A percentile compares a stretch with the other conserved stretches of the same genome.
Evolutionary conservation across 331 rosid species (phyloP).

Genomic region (Pyracantha coccinea): DNA sequence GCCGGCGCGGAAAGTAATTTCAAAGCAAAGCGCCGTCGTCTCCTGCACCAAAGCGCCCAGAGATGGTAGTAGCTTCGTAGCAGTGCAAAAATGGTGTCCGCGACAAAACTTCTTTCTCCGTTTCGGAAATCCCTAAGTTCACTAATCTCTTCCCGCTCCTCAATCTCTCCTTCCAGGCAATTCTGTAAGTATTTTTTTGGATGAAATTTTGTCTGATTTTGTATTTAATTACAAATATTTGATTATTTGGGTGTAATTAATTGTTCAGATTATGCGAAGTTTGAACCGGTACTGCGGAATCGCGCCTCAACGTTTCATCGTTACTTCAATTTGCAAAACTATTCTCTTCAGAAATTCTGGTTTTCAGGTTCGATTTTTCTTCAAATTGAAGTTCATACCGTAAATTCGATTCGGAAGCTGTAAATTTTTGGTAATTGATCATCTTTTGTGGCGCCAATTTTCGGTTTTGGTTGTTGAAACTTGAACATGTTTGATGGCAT

Average conservation of each 20-base stretch:
- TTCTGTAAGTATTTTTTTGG: slow-evolving; percentile 14
- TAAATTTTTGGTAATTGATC: not conserved
- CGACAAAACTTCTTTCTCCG: slow-evolving; percentile 19
- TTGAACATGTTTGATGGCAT: not conserved
- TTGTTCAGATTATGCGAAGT: slow-evolving; percentile 28
- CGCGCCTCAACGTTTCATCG: slow-evolving; percentile 24
- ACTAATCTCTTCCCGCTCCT: slow-evolving; percentile 10
- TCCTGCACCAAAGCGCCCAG: not conserved
- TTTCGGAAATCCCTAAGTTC: slow-evolving; percentile 12
- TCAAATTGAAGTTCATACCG: not conserved
- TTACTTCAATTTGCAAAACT: slow-evolving; percentile 1
- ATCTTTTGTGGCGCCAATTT: not conserved
- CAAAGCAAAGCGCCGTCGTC: not conserved
- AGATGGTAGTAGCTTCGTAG: not conserved
- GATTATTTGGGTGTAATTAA: not conserved
- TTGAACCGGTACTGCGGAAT: slow-evolving; percentile 14
- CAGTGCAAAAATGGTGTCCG: slow-evolving; percentile 7
- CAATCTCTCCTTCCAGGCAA: slow-evolving; percentile 12
- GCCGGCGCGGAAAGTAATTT: not conserved
- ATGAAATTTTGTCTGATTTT: not conserved
- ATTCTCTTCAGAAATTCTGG: slow-evolving; percentile 17
- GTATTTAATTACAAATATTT: not conserved
- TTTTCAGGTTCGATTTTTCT: slow-evolving; percentile 23
- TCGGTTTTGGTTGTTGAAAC: not conserved
- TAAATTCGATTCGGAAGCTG: not conserved